Percentiles rank a stretch among this genome's conserved stretches.
Evolutionary conservation across 2,329 filamentous ascomycete species (phyloP).

Genomic region (Nothophoma quercina): DNA sequence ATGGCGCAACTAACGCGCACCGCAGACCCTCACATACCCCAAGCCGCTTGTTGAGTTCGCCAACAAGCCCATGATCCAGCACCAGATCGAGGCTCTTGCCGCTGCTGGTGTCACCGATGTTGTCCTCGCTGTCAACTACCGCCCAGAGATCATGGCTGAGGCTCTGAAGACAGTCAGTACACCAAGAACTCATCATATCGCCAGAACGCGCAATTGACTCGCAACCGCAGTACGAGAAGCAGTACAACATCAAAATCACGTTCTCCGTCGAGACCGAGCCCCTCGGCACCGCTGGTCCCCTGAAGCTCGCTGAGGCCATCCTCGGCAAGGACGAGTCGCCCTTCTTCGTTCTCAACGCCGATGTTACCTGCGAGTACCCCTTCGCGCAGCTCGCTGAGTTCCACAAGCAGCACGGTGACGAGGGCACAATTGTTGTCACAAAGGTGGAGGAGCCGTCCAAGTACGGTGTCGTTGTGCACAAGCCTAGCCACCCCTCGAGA

Average conservation of each 20-base stretch:
- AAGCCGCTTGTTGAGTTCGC: constrained; percentile 98
- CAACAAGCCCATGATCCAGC: constrained; percentile 99
- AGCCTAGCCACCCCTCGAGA: constrained; percentile 85
- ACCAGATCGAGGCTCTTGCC: constrained; percentile 95
- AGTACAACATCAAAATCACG: constrained; percentile 93
- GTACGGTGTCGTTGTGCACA: constrained; percentile 98
- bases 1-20: constrained; percentile 32
- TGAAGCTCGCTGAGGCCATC: constrained; percentile 93
- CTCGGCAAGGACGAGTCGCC: constrained; percentile 91
- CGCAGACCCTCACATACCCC: constrained; percentile 90
- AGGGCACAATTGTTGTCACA: constrained; percentile 97
- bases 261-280: constrained; percentile 98
- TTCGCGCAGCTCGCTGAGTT: constrained; percentile 89
- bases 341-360: constrained; percentile 98
- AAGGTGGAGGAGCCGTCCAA: constrained; percentile 99
- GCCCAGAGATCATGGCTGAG: constrained; percentile 96
- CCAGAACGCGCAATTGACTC: constrained; percentile 20
- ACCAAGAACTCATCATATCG: background rate
- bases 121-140: constrained; percentile 97
- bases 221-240: constrained; percentile 75
- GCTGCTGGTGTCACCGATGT: constrained; percentile 96
- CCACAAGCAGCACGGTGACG: constrained; percentile 91
- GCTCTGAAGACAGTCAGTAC: constrained; percentile 81
- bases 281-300: constrained; percentile 89
- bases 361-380: constrained; percentile 97